These are phyloP conservation scores for Ceratocystis smalleyi DNA, from an alignment of 2,329 filamentous ascomycete genomes.

Conservation along the genomic window DNA sequence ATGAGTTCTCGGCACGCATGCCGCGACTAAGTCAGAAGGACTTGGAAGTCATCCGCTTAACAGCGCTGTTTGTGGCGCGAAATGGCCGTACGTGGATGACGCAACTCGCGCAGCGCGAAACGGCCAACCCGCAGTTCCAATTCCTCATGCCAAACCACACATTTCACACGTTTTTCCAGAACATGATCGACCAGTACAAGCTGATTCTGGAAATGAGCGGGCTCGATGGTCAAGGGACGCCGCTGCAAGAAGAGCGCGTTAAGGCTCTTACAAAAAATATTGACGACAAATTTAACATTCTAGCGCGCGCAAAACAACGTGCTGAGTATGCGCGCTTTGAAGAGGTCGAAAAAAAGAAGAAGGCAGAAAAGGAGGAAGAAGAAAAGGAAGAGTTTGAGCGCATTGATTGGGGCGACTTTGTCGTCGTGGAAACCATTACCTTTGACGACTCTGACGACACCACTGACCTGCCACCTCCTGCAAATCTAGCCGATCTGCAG, in stretches of 20 bases:
- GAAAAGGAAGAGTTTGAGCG: conserved; percentile 62
- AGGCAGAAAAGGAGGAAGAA: conserved; percentile 73
- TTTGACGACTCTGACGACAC: conserved; percentile 84
- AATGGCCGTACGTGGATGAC: conserved; percentile 89
- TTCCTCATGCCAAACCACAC: conserved; percentile 92
- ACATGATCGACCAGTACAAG: conserved; percentile 88
- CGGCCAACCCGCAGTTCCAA: conserved; percentile 86
- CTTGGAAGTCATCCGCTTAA: conserved; percentile 57
- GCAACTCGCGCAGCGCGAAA: conserved; percentile 71
- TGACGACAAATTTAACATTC: conserved; percentile 61
- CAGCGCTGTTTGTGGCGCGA: conserved; percentile 82
- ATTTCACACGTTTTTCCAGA: conserved; percentile 87
- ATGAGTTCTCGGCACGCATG: conserved; percentile 90
- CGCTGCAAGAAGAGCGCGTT: conserved; percentile 56
- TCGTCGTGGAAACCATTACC: conserved; percentile 84
- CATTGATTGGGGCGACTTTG: conserved; percentile 97
- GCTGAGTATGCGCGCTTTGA: conserved; percentile 78
- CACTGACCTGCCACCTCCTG: conserved; percentile 72
- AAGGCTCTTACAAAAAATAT: conserved; percentile 59
- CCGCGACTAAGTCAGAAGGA: conserved; percentile 94
- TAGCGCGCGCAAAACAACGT: conserved; percentile 67
- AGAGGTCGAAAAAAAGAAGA: conserved; percentile 71
- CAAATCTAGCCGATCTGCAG: conserved; percentile 78
- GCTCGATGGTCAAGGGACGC: conserved; percentile 48
- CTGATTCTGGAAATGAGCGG: conserved; percentile 54